Base-by-base conservation (phyloP, 352 stramenopile genomes). In the Phytophthora constricta region DNA sequence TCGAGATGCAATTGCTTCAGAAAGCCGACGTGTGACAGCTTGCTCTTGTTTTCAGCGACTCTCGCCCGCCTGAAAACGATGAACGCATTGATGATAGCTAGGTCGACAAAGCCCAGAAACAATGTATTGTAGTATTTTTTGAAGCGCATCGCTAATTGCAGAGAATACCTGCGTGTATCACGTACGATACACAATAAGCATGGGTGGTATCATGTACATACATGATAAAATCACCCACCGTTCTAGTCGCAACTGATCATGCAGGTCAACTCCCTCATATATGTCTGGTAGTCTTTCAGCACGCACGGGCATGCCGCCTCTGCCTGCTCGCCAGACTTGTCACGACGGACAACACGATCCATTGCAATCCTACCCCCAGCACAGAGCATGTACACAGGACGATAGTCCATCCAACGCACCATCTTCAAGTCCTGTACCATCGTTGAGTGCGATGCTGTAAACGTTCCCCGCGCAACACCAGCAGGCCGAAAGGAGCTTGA, bases 381-480 rank as follows among this genome's bases (percentile, higher is more conserved):
- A 54, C 19, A 54, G 19, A 54, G 11, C 20, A 31, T 54, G 47
- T 54, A 22, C 7, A 54, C 47, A 31, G 47, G 47, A 4, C 23
- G 19, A 33, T 54, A 34, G 31, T 54, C 47, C 45, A 7, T 27
- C 45, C 45, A 54, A 9, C 5, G 26, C 2, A 54, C 7, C 22
- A 33, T 33, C 47, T 37, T 33, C 20, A 54, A 34, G 47, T 37
- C 13, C 47, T 16, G 10, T 1, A 37, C 47, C 10, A 19, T 45
- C 5, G 37, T 45, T 5, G 37, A 45, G 7, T 17, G 4, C n/a
- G n/a, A n/a, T n/a, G n/a, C n/a, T n/a, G n/a, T n/a, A n/a, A 45
- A 45, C 17, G 37, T 45, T 22, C 37, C 37, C n/a, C 37, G 10
- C 7, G 31, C 31, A 11, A 37, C 13, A 13, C 31, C 31, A 13